Percentiles rank a stretch among this genome's conserved stretches.
Evolutionary conservation across 495 filamentous ascomycete species (phyloP).

Genomic region (Aspergillus olivimuriae): DNA sequence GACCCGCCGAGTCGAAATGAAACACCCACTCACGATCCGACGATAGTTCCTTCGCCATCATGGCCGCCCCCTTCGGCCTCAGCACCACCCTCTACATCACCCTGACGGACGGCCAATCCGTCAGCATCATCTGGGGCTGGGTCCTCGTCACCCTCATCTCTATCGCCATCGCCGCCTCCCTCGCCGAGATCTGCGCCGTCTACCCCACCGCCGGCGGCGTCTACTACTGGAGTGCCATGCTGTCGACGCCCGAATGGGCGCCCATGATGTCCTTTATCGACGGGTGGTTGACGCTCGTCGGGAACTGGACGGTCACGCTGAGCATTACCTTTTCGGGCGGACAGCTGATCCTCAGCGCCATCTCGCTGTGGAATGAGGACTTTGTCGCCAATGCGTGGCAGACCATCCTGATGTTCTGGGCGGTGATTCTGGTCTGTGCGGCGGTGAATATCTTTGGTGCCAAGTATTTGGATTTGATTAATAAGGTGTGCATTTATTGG

Average conservation of each 20-base stretch:
- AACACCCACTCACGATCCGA: no score
- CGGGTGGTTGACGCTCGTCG: constrained; percentile 69
- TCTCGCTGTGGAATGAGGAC: constrained; percentile 54
- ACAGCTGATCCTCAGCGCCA: constrained; percentile 56
- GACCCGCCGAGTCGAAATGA: not conserved
- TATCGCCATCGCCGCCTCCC: constrained; percentile 60
- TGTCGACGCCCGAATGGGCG: constrained; percentile 48
- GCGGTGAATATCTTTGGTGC: constrained; percentile 52
- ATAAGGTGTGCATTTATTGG: constrained; percentile 65
- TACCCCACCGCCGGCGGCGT: constrained; percentile 65
- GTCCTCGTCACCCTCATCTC: constrained; percentile 66
- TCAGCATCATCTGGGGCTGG: constrained; percentile 64
- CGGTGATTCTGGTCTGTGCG: constrained; percentile 52
- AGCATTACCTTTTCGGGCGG: constrained; percentile 47
- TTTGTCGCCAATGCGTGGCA: constrained; percentile 58
- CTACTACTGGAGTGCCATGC: constrained; percentile 72
- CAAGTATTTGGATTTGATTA: constrained; percentile 55
- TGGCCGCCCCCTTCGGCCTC: constrained; percentile 60
- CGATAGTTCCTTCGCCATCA: constrained; percentile 49
- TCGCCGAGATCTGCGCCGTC: constrained; percentile 71
- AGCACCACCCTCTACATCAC: constrained; percentile 66
- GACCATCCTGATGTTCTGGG: constrained; percentile 61
- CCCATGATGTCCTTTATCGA: constrained; percentile 62
- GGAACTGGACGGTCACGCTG: constrained; percentile 56
- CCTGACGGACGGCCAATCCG: constrained; percentile 57